Base-by-base conservation (phyloP, 164 flowering plant species). In the Aristolochia californica region DNA sequence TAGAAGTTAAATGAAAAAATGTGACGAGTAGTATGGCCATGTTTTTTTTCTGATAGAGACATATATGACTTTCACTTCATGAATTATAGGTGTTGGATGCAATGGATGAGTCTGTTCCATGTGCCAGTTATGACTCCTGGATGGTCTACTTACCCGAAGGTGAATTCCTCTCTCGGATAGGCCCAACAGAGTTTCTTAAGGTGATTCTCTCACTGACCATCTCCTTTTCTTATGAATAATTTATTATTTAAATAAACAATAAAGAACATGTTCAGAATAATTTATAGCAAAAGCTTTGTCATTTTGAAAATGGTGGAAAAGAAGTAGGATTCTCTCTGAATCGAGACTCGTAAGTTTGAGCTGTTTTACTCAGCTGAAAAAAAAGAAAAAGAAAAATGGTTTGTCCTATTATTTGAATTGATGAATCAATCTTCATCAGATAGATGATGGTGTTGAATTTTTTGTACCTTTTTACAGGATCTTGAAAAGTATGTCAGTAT, bases 71-170 rank as follows among this genome's bases (percentile, higher is more conserved):
- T 1, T 12, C 10, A 2, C 10, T 34, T 34, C 40, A 34, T 34
- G 43, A 49, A 47, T 48, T 72, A 57, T 72, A 93, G 98, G 97
- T 93, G 57, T 69, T 93, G 54, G 91, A 88, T 80, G 97, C 98
- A 47, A 65, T 88, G 65, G 98, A 84, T 5, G 98, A 93, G 71
- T 73, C 89, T 50, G 62, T 87, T 68, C 87, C 83, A 12, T 85
- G 89, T 70, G 84, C 73, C 38, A 74, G 75, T 10, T 93, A 93
- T 70, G 89, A 93, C 66, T 93, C 98, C 17, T 93, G 98, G 98
- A 93, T 77, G 96, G 98, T 88, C 60, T 88, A 85, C 70, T 21
- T 87, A 64, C 98, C 98, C 43, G 97, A 93, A 75, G 97, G 88
- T 24, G 94, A 88, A 55, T 88, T 91, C 69, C 60, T 93, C 72